phyloP scores from a whole-genome alignment of 2,329 filamentous ascomycete genomes.

The Cyanodermella asteris region DNA sequence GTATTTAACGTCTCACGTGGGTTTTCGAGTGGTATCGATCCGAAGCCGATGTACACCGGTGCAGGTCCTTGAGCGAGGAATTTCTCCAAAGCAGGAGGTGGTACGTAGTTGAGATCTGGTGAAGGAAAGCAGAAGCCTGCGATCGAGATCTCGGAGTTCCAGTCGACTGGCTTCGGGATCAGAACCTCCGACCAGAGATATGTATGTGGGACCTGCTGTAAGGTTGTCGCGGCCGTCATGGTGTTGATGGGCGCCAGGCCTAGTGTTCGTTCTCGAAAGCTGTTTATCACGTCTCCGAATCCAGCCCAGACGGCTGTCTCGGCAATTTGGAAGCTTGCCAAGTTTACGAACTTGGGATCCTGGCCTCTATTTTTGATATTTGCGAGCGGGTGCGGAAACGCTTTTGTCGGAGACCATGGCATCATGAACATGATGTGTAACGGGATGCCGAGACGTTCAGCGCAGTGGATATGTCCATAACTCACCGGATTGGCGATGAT shows the following conservation, averaged over 20 bases:
- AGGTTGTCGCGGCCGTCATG: neutral
- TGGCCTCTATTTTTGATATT: conserved; percentile 19
- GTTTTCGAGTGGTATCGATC: conserved; percentile 32
- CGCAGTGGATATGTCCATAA: conserved; percentile 31
- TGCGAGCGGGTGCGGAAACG: conserved; percentile 28
- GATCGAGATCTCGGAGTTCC: conserved; percentile 11
- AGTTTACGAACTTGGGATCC: conserved; percentile 19
- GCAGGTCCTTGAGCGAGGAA: conserved; percentile 26
- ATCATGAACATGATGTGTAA: conserved; percentile 32
- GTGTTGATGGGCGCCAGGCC: conserved; percentile 16
- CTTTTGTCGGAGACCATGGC: conserved; percentile 25
- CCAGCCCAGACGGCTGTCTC: conserved; percentile 30
- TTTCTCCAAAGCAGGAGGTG: conserved; percentile 16
- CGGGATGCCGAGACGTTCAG: conserved; percentile 26
- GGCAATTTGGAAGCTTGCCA: conserved; percentile 24
- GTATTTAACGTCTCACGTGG: too few relatives aligned
- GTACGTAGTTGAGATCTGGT: conserved; percentile 15
- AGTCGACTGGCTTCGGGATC: conserved; percentile 20
- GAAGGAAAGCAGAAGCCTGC: conserved; percentile 26
- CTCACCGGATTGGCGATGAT: conserved; percentile 34
- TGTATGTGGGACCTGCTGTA: conserved; percentile 19
- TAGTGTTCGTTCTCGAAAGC: conserved; percentile 17
- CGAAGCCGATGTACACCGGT: conserved; percentile 35
- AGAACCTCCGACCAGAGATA: conserved; percentile 24
- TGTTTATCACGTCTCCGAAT: conserved; percentile 27